Base-by-base conservation (phyloP, 2,329 filamentous ascomycete species). In the Fusarium scirpi region DNA sequence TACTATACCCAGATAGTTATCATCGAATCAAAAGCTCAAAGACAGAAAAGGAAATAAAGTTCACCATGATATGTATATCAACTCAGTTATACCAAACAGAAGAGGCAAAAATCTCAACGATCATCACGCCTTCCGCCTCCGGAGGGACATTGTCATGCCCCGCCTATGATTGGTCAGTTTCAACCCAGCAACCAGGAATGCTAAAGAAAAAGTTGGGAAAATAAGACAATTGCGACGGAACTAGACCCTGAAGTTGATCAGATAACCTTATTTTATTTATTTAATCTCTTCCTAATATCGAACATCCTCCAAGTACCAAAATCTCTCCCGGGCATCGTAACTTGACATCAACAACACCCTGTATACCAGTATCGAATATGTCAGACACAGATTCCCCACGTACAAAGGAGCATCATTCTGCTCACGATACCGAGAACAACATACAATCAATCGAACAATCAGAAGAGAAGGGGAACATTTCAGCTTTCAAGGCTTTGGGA, bases 401-500 rank as follows among this genome's bases (percentile, higher is more conserved):
- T 8, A 10, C 51, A 27, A 69, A 69, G 22, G 48, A 62, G 54
- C 29, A 48, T 13, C 16, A 45, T 12, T 55, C 46, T 29, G 6
- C 43, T 9, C 43, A 29, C 34, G 68, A 74, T 16, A 16, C 62
- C 9, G 67, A 75, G 4, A 60, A 45, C n/a, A 58, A 62, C 9
- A 25, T 25, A 13, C 24, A n/a, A 38, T 10, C 30, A 8, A 20
- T 41, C 2, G 27, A 65, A 30, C 27, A 24, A 13, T n/a, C 30
- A 8, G 16, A 27, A 3, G 32, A 59, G 3, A 63, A 65, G 16
- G 13, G 41, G 8, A 67, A 53, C 5, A 25, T 32, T 1, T 86
- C 85, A 0, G 80, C 82, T 0, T 87, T 88, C 78, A 86, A 86
- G 45, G 80, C 85, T 3, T 84, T 91, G 0, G 86, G 86, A 7